Base-by-base conservation (phyloP, 352 stramenopile genomes). In the Phytophthora constricta region DNA sequence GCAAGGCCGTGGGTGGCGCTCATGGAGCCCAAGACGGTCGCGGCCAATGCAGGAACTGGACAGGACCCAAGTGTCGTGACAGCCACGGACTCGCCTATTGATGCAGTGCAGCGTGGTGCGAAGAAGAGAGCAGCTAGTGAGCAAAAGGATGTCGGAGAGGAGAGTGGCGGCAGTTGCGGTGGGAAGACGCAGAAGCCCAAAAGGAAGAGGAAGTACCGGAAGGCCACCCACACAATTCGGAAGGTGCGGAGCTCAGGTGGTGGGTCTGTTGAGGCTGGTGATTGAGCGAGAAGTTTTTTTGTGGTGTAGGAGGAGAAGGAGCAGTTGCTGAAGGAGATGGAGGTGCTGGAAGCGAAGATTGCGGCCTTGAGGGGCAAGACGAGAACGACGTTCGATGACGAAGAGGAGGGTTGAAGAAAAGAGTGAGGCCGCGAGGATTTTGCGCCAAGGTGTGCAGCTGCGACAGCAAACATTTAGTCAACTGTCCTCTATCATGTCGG, bases 241-340 rank as follows among this genome's bases (percentile, higher is more conserved):
- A 74, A 76, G n/a, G n/a, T n/a, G n/a, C 48, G 61, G 70, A 25
- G 20, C 11, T 13, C 22, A 28, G 25, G 14, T 23, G 11, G 10
- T 58, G 20, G 19, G 19, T 51, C 14, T 51, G 25, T 31, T 26
- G 45, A 20, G 53, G n/a, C 19, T 14, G 9, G 28, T 62, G 39
- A 10, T n/a, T 69, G 27, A 57, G 34, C 11, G 20, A n/a, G n/a
- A n/a, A n/a, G n/a, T n/a, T n/a, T n/a, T n/a, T n/a, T n/a, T n/a
- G n/a, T n/a, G n/a, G n/a, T n/a, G n/a, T n/a, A n/a, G 66, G 70
- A 78, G 56, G 70, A 78, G 57, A 78, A 72, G 25, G 61, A 72
- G 42, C 60, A 27, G 16, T 16, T 78, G 33, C 37, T 64, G 61
- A 27, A 58, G 14, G 70, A 78, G 17, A 23, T 78, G 41, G 56